These are phyloP conservation scores for Cynanchum wilfordii DNA, from an alignment of 257 asterid species.

Conservation along the genomic window DNA sequence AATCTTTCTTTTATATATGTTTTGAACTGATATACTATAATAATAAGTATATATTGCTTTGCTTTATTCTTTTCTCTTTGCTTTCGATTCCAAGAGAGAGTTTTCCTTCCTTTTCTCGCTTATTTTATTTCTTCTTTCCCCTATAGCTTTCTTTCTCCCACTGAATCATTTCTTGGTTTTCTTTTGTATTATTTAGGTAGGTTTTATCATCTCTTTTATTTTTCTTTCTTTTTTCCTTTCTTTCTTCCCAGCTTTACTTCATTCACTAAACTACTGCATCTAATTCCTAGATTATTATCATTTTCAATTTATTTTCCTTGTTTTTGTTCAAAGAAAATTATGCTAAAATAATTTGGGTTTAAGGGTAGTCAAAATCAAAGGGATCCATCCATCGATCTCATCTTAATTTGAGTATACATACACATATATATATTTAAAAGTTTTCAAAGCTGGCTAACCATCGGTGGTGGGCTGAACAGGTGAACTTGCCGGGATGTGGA, in stretches of 20 bases:
- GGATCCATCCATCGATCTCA: no score
- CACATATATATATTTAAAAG: no score
- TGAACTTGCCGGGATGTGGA: slow-evolving; percentile 35
- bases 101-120: slow-evolving; percentile 4
- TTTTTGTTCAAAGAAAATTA: no score
- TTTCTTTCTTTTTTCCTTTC: not conserved
- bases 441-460: slow-evolving; percentile 39
- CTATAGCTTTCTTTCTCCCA: not conserved
- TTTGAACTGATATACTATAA: no score
- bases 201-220: not conserved
- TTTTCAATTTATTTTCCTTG: not conserved
- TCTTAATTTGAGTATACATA: no score
- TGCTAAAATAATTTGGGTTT: no score
- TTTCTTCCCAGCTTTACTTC: slow-evolving; percentile 19
- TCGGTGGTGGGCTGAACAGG: slow-evolving; percentile 64
- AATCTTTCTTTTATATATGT: not conserved
- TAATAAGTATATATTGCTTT: not conserved
- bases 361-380: no score
- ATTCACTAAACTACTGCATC: slow-evolving; percentile 26
- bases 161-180: slow-evolving; percentile 13
- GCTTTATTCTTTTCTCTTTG: slow-evolving; percentile 23
- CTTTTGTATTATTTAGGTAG: not conserved
- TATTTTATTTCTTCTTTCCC: not conserved
- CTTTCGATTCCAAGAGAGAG: slow-evolving; percentile 10
- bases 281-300: slow-evolving; percentile 7